These are phyloP conservation scores for Liriodendron chinense DNA, from an alignment of 164 flowering plant genomes.

Conservation along the genomic window DNA sequence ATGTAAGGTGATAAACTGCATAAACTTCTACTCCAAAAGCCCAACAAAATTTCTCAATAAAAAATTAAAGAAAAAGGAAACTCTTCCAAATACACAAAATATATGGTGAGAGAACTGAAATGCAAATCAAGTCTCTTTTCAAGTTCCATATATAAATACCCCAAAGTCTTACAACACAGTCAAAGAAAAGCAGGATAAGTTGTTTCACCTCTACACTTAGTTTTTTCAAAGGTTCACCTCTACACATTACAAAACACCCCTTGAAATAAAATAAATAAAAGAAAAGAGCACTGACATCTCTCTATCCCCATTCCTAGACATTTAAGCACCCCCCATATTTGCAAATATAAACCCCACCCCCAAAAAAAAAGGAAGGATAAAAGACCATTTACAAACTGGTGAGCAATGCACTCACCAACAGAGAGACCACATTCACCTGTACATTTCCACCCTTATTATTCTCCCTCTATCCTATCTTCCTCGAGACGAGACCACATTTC, in stretches of 20 bases:
- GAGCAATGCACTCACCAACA: slow-evolving; percentile 14
- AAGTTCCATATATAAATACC: not conserved
- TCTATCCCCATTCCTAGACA: not conserved
- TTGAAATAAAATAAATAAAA: not conserved
- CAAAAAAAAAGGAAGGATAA: not conserved
- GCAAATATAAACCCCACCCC: not conserved
- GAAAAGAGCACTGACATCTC: not conserved
- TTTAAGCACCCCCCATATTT: not conserved
- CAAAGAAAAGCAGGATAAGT: not conserved
- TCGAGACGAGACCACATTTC: slow-evolving; percentile 14
- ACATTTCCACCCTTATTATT: slow-evolving; percentile 25
- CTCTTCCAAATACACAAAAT: not conserved
- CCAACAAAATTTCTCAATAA: no score
- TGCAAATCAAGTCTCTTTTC: no score
- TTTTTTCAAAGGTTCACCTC: not conserved
- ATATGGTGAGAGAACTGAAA: not conserved
- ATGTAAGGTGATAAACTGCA: no score
- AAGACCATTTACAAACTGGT: slow-evolving; percentile 18
- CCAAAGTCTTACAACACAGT: not conserved
- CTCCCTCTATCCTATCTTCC: slow-evolving; percentile 2
- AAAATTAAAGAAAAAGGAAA: not conserved
- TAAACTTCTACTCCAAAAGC: no score
- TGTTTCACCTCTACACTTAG: not conserved
- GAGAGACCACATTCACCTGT: slow-evolving; percentile 12
- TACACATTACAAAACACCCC: not conserved